Evolutionary conservation across 2,329 filamentous ascomycete species (phyloP), one percentile per base, ranked within the genome.

Genomic region (Cryphonectria japonica): DNA sequence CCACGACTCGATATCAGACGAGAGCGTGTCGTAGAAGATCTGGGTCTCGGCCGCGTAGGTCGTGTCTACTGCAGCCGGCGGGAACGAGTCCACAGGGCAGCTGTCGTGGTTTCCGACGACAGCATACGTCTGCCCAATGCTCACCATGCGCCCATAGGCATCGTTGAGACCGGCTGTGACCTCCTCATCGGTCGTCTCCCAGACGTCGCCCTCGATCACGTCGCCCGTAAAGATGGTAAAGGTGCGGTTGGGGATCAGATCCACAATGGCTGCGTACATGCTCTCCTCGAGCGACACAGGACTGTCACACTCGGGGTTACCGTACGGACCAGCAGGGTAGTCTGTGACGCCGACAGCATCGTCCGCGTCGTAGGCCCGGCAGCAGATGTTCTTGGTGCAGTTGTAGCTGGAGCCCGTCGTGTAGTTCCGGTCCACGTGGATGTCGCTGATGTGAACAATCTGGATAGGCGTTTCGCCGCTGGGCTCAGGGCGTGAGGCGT

Each of bases 161-260:
- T 82, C 77, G 37, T 82, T 78, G 69, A 89, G 76, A 57, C 74
- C 75, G 75, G 74, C 65, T 6, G 73, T 75, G 68, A 78, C 80
- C 70, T 77, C 76, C 66, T 66, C 61, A 69, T 75, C 73, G n/a
- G 70, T 76, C 50, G 84, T 85, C 68, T 82, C 80, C 85, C 85
- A 86, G 65, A 86, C 75, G 2, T 81, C 83, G 70, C 88, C 85
- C 70, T 88, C 85, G 13, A 89, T 81, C 39, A 89, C 82, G 72
- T 90, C 88, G 7, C 88, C 88, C 0, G 88, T 90, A 78, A 88
- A 90, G 66, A 90, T 82, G n/a, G 83, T 80, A 71, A 90, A 88
- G 1, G 82, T 81, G 0, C 85, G 83, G 70, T 87, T 79, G 1
- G 83, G 83, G 0, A 81, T 83, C 19, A 86, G 72, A 9, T 79